Base-by-base conservation (phyloP, 352 stramenopile genomes). In the Phytophthora tubulina region DNA sequence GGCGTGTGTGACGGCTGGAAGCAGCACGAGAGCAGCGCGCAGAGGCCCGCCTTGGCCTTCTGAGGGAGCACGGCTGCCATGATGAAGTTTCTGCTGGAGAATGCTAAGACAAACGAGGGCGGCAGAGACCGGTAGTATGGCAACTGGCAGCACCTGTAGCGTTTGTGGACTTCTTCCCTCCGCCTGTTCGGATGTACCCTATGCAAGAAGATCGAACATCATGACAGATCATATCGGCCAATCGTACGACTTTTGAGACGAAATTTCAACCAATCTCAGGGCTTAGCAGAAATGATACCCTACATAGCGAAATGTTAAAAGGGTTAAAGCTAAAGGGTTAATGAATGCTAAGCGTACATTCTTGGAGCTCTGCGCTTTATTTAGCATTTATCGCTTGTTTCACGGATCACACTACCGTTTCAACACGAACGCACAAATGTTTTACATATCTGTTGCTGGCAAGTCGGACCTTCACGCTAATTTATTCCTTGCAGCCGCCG, bases 11-110 rank as follows among this genome's bases (percentile, higher is more conserved):
- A 36, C 2, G 79, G 67, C 70, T 86, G 85, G 73, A 92, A 92
- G 62, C 83, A 92, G 62, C 81, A 92, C 21, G 75, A 76, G 4
- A 92, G 33, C 41, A 90, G 79, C 8, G 81, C 67, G 45, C 72
- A 80, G 10, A 92, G 65, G 13, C 80, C 66, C 15, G 72, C 73
- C 35, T 63, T 74, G 6, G 72, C 72, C 30, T 75, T 75, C 45
- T 75, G 70, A 11, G 70, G 65, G 60, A 78, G 64, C 52, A 48
- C 60, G 17, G 49, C 13, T 53, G 35, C 49, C 59, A 74, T 74
- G 6, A 33, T 48, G 30, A 7, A 15, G 32, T 36, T 41, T 35
- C n/a, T 50, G 35, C 9, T 51, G 33, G 21, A 27, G 9, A 46
- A 32, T 32, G 61, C 31, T 44, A 48, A 59, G 35, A 36, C 14